phyloP scores from a whole-genome alignment of 2,329 filamentous ascomycete species.

The Raffaelea arxii region DNA sequence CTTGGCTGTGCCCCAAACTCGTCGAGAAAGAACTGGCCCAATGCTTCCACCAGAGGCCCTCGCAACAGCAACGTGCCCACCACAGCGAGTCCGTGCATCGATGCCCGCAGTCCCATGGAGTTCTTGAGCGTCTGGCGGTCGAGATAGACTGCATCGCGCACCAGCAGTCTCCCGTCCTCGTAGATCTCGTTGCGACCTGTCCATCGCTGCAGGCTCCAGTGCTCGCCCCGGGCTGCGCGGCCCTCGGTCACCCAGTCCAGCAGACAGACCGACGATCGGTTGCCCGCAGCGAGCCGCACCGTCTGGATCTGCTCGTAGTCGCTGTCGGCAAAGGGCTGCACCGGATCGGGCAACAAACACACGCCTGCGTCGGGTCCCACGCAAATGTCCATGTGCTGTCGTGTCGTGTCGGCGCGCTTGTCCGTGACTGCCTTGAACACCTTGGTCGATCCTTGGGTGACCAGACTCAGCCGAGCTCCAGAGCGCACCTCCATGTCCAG shows the following conservation, averaged over 20 bases:
- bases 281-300: conserved; percentile 49
- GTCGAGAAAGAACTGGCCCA: conserved; percentile 65
- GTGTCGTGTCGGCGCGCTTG: conserved; percentile 28
- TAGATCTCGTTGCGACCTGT: conserved; percentile 84
- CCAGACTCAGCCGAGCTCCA: conserved; percentile 55
- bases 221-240: conserved; percentile 72
- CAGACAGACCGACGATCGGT: conserved; percentile 55
- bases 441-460: conserved; percentile 80
- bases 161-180: conserved; percentile 50
- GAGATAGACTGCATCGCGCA: conserved; percentile 79
- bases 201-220: conserved; percentile 78
- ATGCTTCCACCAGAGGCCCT: conserved; percentile 55
- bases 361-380: conserved; percentile 43
- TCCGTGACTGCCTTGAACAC: conserved; percentile 59
- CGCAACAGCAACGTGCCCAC: conserved; percentile 79
- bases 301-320: conserved; percentile 77
- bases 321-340: conserved; percentile 80
- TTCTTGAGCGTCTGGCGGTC: not conserved
- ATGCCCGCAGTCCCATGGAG: conserved; percentile 33
- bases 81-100: conserved; percentile 67
- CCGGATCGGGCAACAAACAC: conserved; percentile 76
- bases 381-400: conserved; percentile 43
- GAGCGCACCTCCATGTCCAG: conserved; percentile 58
- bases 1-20: conserved; percentile 73
- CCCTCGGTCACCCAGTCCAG: conserved; percentile 94